These are phyloP conservation scores for Aspergillus jensenii DNA, from an alignment of 2,329 filamentous ascomycete species.

Conservation along the genomic window DNA sequence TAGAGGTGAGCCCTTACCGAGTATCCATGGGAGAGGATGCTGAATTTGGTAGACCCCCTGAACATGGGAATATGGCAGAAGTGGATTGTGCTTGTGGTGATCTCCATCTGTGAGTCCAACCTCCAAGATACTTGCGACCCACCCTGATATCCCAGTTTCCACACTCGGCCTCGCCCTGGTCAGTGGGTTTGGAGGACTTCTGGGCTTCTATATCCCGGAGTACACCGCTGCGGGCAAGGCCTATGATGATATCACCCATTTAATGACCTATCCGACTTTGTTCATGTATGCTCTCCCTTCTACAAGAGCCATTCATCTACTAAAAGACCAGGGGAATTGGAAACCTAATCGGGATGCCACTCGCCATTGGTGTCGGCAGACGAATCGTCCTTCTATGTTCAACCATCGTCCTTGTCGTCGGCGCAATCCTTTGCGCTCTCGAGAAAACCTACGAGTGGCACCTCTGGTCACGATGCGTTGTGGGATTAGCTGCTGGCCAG, in stretches of 20 bases:
- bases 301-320: no score
- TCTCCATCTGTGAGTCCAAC: slow-evolving; percentile 25
- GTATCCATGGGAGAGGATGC: not conserved
- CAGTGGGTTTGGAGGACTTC: slow-evolving; percentile 43
- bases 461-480: slow-evolving; percentile 38
- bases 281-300: slow-evolving; percentile 20
- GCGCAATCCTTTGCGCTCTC: slow-evolving; percentile 28
- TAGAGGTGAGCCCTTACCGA: slow-evolving; percentile 13
- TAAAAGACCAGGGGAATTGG: slow-evolving; percentile 31
- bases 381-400: slow-evolving; percentile 33
- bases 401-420: slow-evolving; percentile 29
- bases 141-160: slow-evolving; percentile 31
- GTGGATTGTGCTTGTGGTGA: slow-evolving; percentile 25
- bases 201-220: slow-evolving; percentile 43
- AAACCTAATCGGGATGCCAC: slow-evolving; percentile 33
- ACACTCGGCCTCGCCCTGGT: slow-evolving; percentile 40
- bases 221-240: slow-evolving; percentile 38
- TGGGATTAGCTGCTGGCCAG: slow-evolving; percentile 44
- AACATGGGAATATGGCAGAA: slow-evolving; percentile 30
- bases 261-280: slow-evolving; percentile 37
- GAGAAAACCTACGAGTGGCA: slow-evolving; percentile 37
- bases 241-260: slow-evolving; percentile 41
- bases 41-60: slow-evolving; percentile 16
- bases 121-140: not conserved
- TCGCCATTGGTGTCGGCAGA: slow-evolving; percentile 37